Base-by-base conservation (phyloP, 371 early-diverging fungal genomes). In the Coemansia sp. region DNA sequence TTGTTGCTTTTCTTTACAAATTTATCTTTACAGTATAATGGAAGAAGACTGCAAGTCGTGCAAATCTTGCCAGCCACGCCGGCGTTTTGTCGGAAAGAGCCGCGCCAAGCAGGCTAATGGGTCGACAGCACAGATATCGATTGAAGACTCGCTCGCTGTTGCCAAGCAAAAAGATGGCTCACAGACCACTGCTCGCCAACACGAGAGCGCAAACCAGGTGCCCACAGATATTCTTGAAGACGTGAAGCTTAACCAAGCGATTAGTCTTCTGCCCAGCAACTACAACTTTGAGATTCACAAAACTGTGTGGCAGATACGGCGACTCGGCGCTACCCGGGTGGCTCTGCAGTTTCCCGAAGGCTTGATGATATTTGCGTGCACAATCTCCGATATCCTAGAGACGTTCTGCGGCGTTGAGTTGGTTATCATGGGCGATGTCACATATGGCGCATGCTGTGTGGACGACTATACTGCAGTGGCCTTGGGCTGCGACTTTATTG, bases 231-330 rank as follows among this genome's bases (percentile, higher is more conserved):
- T 97, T 18, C 78, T 94, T 51, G 86, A 90, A 64, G 88, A 97
- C 67, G 82, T 83, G 50, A 74, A 85, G 47, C 82, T 97, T 48
- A 92, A 91, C 69, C 84, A 87, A 53, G 92, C 94, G 2, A 88
- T 97, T 47, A 84, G 87, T 16, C 52, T 62, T 83, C 80, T 99
- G 5, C 99, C 99, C 14, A 69, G 84, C 52, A 99, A 99, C 82
- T 99, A 99, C 84, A 99, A 97, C 84, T 99, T 99, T 87, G 99
- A 99, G 82, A 93, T 99, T 54, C 91, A 94, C 81, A 99, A 99
- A 80, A 93, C 93, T 14, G 82, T 99, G 1, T 92, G 93, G 92
- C 92, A 95, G 78, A 89, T 99, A 45, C 83, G 86, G 68, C 89
- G 89, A 61, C 81, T 88, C 16, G 79, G 81, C 0, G 88, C 95